These are phyloP conservation scores for Aspergillus aculeatus DNA, from an alignment of 2,329 filamentous ascomycete genomes.

Conservation along the genomic window DNA sequence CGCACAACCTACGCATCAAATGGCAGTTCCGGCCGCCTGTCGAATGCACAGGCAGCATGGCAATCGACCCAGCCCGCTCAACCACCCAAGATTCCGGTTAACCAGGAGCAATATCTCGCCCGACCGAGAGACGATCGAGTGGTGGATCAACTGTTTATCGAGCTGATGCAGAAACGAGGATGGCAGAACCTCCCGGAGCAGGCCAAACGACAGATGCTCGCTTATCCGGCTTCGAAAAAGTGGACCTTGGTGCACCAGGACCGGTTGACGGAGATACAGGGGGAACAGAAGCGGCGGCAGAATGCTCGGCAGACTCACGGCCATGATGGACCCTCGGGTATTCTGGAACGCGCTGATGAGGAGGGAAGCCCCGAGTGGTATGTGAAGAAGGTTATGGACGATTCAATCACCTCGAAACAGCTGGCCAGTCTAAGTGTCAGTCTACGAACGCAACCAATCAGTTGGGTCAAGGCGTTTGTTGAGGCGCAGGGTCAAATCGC, in stretches of 20 bases:
- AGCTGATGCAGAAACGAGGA: conserved; percentile 94
- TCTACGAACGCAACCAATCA: conserved; percentile 91
- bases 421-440: conserved; percentile 92
- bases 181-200: conserved; percentile 97
- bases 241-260: conserved; percentile 98
- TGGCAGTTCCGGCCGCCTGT: conserved; percentile 29
- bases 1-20: conserved; percentile 30
- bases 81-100: conserved; percentile 31
- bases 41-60: conserved; percentile 30
- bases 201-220: conserved; percentile 91
- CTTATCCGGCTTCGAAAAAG: conserved; percentile 91
- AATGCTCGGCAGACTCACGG: conserved; percentile 70
- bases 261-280: conserved; percentile 86
- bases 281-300: conserved; percentile 83
- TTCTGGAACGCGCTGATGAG: conserved; percentile 80
- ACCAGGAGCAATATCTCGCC: conserved; percentile 42
- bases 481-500: conserved; percentile 97
- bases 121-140: conserved; percentile 61
- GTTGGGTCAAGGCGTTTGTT: conserved; percentile 94
- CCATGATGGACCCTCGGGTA: conserved; percentile 60
- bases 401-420: conserved; percentile 86
- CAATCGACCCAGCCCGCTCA: conserved; percentile 27
- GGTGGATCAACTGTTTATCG: conserved; percentile 86
- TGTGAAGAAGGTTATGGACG: conserved; percentile 94
- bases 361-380: conserved; percentile 98